A percentile compares a stretch with the other conserved stretches of the same genome.
Evolutionary conservation across 2,329 filamentous ascomycete genomes (phyloP).

Genomic region (Trichophyton verrucosum): DNA sequence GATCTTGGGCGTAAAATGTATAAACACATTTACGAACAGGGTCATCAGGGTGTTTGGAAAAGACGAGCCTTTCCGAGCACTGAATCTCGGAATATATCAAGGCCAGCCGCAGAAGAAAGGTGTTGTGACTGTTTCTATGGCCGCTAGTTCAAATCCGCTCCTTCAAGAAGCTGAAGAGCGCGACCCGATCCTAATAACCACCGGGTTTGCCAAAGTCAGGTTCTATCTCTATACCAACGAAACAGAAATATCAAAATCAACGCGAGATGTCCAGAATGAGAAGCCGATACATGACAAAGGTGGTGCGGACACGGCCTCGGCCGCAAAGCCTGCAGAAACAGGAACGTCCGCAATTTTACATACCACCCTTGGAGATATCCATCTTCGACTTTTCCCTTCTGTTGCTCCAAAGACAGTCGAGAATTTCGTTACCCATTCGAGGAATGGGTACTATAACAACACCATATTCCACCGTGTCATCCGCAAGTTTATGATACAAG

Average conservation of each 20-base stretch:
- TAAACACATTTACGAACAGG: slow-evolving; percentile 91
- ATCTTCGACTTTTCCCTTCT: slow-evolving; percentile 82
- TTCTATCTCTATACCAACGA: slow-evolving; percentile 99
- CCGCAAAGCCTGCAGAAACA: slow-evolving; percentile 54
- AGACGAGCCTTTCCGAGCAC: slow-evolving; percentile 73
- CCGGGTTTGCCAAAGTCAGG: slow-evolving; percentile 72
- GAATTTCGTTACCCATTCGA: slow-evolving; percentile 89
- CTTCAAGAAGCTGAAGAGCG: slow-evolving; percentile 81
- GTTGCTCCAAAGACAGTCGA: slow-evolving; percentile 90
- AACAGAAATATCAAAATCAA: slow-evolving; percentile 65
- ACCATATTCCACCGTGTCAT: slow-evolving; percentile 97
- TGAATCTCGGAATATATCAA: slow-evolving; percentile 82
- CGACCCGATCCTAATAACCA: slow-evolving; percentile 78
- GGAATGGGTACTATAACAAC: slow-evolving; percentile 89
- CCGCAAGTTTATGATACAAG: slow-evolving; percentile 92
- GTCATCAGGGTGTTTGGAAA: slow-evolving; percentile 82
- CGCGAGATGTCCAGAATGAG: slow-evolving; percentile 88
- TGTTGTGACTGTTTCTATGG: slow-evolving; percentile 91
- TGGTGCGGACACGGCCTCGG: slow-evolving; percentile 31
- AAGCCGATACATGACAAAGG: slow-evolving; percentile 59
- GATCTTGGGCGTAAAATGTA: slow-evolving; percentile 80
- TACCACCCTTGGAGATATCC: slow-evolving; percentile 87
- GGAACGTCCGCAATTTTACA: slow-evolving; percentile 76
- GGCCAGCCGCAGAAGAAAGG: slow-evolving; percentile 91
- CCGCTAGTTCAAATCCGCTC: slow-evolving; percentile 83